Percentiles rank a stretch among this genome's conserved stretches.
Evolutionary conservation across 306 rosid genomes (phyloP).

Genomic region (Trifolium dubium): DNA sequence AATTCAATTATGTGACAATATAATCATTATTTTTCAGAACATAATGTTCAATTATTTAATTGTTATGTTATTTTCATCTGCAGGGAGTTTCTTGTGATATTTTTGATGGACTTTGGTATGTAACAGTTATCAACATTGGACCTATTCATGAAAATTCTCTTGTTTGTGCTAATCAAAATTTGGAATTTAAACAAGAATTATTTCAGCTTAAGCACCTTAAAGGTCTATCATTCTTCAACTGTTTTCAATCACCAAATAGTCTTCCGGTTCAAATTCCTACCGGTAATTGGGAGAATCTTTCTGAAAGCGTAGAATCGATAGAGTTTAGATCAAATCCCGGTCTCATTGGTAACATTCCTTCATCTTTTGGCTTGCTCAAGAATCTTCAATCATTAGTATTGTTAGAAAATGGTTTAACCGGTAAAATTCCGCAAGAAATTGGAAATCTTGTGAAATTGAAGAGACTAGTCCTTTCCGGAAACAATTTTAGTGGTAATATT

Average conservation of each 20-base stretch:
- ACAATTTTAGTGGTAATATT: slow-evolving; percentile 60
- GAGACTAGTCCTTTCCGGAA: slow-evolving; percentile 70
- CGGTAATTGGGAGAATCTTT: slow-evolving; percentile 66
- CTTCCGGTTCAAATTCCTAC: slow-evolving; percentile 59
- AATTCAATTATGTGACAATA: background rate
- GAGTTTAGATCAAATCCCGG: slow-evolving; percentile 80
- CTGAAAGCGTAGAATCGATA: slow-evolving; percentile 67
- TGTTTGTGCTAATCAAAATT: slow-evolving; percentile 50
- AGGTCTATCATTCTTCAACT: slow-evolving; percentile 69
- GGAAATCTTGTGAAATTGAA: slow-evolving; percentile 64
- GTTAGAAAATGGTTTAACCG: slow-evolving; percentile 65
- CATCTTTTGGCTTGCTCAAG: slow-evolving; percentile 55
- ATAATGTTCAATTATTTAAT: slow-evolving; percentile 9
- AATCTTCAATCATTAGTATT: slow-evolving; percentile 80
- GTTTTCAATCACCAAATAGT: slow-evolving; percentile 59
- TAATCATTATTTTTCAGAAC: background rate
- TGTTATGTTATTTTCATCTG: slow-evolving; percentile 34
- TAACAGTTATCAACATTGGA: slow-evolving; percentile 74
- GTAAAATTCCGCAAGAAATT: slow-evolving; percentile 61
- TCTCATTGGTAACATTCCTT: slow-evolving; percentile 68
- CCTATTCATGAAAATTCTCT: slow-evolving; percentile 86
- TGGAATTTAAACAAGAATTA: slow-evolving; percentile 60
- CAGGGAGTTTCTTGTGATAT: slow-evolving; percentile 97
- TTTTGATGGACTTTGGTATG: slow-evolving; percentile 83
- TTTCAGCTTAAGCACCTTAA: slow-evolving; percentile 74